phyloP scores from a whole-genome alignment of 768 basidiomycete genomes.

The Boletellus emodensis region DNA sequence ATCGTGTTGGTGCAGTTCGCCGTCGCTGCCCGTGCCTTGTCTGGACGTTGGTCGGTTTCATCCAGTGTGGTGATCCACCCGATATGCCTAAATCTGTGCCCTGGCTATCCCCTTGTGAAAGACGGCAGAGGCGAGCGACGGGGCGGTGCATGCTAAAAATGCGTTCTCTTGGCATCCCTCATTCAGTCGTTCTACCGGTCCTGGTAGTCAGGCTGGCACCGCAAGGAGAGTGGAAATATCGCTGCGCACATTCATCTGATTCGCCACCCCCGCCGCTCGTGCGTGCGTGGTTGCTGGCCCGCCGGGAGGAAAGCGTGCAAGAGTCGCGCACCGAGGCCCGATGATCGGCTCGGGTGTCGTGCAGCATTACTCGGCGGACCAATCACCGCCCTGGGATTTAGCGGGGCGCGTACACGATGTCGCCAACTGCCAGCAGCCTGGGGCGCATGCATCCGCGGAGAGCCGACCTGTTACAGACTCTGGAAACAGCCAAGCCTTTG shows the following conservation, averaged over 20 bases:
- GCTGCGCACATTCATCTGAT: conserved; percentile 12
- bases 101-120: conserved; percentile 22
- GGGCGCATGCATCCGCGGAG: too few species aligned
- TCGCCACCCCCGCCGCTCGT: not conserved
- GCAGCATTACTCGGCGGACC: too few species aligned
- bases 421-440: too few species aligned
- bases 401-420: too few species aligned
- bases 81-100: conserved; percentile 3
- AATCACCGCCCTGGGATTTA: too few species aligned
- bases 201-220: conserved; percentile 14
- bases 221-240: conserved; percentile 13
- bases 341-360: too few species aligned
- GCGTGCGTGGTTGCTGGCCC: not conserved
- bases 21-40: conserved; percentile 10
- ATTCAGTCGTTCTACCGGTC: conserved; percentile 6
- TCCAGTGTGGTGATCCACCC: conserved; percentile 13
- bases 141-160: conserved; percentile 27
- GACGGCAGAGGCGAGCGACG: conserved; percentile 3
- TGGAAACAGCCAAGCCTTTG: too few species aligned
- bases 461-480: too few species aligned
- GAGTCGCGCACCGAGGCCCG: not conserved
- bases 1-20: not conserved
- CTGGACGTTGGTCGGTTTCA: conserved; percentile 25
- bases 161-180: conserved; percentile 18
- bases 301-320: conserved; percentile 2